These are phyloP conservation scores for Venturiaceae sp. DNA, from an alignment of 2,329 filamentous ascomycete genomes.

Conservation along the genomic window DNA sequence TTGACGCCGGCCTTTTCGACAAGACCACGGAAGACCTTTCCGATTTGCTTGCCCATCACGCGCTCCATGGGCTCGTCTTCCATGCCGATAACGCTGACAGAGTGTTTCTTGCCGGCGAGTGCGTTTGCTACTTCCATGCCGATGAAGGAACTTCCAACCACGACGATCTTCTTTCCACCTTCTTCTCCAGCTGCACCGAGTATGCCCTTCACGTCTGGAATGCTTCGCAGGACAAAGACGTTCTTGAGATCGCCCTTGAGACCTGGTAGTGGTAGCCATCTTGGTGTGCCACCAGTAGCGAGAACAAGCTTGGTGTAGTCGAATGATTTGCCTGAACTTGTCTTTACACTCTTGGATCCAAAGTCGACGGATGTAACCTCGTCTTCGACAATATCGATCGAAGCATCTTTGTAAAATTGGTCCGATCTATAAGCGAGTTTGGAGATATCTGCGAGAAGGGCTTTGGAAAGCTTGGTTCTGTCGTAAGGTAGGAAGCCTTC, in stretches of 20 bases:
- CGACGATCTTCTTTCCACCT: conserved; percentile 81
- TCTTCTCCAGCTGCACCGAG: conserved; percentile 65
- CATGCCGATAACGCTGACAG: conserved; percentile 78
- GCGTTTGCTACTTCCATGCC: conserved; percentile 93
- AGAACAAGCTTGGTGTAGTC: conserved; percentile 83
- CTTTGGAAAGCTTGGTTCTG: conserved; percentile 91
- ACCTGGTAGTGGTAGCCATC: conserved; percentile 66
- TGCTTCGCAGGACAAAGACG: conserved; percentile 71
- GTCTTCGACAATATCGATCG: conserved; percentile 46
- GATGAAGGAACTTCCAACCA: conserved; percentile 92
- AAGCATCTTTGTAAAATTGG: conserved; percentile 62
- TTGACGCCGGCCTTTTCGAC: conserved; percentile 83
- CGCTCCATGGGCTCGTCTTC: conserved; percentile 76
- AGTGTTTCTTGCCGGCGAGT: conserved; percentile 65
- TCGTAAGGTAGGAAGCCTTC: conserved; percentile 87
- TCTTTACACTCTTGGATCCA: conserved; percentile 59
- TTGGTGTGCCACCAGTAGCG: conserved; percentile 75
- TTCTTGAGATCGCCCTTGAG: conserved; percentile 75
- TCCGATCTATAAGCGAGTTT: conserved; percentile 71
- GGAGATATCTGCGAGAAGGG: conserved; percentile 67
- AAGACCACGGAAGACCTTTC: conserved; percentile 66
- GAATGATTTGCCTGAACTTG: conserved; percentile 60
- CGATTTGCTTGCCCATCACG: conserved; percentile 74
- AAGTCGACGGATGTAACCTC: conserved; percentile 72
- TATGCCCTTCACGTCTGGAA: conserved; percentile 72